A percentile compares a stretch with the other conserved stretches of the same genome.
Conservation (phyloP, 768 basidiomycete species). For the Naematelia aurantialba region DNA sequence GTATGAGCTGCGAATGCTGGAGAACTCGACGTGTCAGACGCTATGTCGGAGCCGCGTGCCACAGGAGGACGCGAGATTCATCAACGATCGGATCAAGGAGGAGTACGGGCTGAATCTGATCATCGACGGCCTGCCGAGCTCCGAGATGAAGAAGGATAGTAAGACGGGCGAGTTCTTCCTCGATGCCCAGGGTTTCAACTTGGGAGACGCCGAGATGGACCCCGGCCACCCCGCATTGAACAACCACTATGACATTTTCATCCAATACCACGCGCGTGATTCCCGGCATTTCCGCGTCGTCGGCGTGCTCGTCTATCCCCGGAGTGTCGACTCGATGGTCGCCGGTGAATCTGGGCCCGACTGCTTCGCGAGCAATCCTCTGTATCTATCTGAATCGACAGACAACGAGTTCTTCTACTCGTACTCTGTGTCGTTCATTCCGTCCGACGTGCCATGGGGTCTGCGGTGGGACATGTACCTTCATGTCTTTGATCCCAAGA, state of each 20-base stretch:
- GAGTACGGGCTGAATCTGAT: constrained; percentile 94
- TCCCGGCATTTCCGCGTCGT: constrained; percentile 74
- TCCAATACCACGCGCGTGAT: constrained; percentile 74
- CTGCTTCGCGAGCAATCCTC: constrained; percentile 31
- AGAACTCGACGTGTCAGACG: constrained; percentile 66
- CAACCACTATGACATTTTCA: constrained; percentile 68
- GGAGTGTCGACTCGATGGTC: constrained; percentile 38
- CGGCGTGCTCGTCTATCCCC: constrained; percentile 74
- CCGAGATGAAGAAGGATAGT: constrained; percentile 80
- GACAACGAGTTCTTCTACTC: constrained; percentile 73
- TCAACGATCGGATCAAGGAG: constrained; percentile 85
- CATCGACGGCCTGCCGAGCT: constrained; percentile 86
- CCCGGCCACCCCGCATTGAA: constrained; percentile 68
- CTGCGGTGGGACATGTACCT: constrained; percentile 96
- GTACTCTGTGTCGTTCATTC: constrained; percentile 82
- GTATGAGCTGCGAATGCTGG: constrained; percentile 82
- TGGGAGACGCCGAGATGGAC: constrained; percentile 61
- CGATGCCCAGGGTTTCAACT: constrained; percentile 79
- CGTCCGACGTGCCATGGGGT: constrained; percentile 74
- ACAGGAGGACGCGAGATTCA: constrained; percentile 73
- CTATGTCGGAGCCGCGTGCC: constrained; percentile 67
- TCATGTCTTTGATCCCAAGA: constrained; percentile 85
- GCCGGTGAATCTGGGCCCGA: constrained; percentile 24
- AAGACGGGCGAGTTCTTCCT: constrained; percentile 81
- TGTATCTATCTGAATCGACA: constrained; percentile 62